phyloP scores from a whole-genome alignment of 352 stramenopile genomes.

The Globisporangium cederbergense region DNA sequence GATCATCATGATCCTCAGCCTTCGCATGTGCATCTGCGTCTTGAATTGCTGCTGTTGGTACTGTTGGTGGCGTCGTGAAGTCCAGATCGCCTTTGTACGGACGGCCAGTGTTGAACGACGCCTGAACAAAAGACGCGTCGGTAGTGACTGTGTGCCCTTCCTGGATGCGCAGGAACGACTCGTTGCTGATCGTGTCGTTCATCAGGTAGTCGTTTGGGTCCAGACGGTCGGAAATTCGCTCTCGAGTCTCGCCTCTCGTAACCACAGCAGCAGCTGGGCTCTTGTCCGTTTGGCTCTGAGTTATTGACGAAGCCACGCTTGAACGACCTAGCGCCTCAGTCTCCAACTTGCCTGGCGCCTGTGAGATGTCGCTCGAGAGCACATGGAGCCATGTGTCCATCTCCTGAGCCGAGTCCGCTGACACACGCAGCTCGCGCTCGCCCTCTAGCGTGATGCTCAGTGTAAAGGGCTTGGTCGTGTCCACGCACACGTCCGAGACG shows the following conservation, averaged over 20 bases:
- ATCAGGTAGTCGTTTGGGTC: conserved; percentile 55
- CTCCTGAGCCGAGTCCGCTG: conserved; percentile 27
- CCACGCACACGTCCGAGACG: conserved; percentile 37
- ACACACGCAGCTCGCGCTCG: conserved; percentile 33
- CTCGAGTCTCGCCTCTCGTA: conserved; percentile 18
- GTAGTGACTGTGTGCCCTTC: conserved; percentile 19
- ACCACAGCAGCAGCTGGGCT: conserved; percentile 20
- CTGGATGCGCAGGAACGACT: conserved; percentile 54
- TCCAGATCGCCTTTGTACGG: conserved; percentile 63
- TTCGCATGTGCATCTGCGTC: background rate
- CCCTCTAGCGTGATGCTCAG: conserved; percentile 39
- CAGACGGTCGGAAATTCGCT: conserved; percentile 28
- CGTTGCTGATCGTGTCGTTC: conserved; percentile 74
- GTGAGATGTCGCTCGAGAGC: conserved; percentile 19
- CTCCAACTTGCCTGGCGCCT: background rate
- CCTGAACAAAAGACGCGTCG: conserved; percentile 21
- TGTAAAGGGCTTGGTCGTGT: conserved; percentile 48
- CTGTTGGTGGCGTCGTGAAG: conserved; percentile 11
- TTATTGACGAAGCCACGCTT: conserved; percentile 17
- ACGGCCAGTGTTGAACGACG: conserved; percentile 14
- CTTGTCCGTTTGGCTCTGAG: conserved; percentile 24
- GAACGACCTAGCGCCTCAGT: conserved; percentile 16
- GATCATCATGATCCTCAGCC: background rate
- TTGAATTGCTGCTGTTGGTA: conserved; percentile 3
- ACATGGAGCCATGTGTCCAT: conserved; percentile 47